Evolutionary conservation across 176 grass and related monocot genomes (phyloP).

Genomic region (Oryza officinalis): DNA sequence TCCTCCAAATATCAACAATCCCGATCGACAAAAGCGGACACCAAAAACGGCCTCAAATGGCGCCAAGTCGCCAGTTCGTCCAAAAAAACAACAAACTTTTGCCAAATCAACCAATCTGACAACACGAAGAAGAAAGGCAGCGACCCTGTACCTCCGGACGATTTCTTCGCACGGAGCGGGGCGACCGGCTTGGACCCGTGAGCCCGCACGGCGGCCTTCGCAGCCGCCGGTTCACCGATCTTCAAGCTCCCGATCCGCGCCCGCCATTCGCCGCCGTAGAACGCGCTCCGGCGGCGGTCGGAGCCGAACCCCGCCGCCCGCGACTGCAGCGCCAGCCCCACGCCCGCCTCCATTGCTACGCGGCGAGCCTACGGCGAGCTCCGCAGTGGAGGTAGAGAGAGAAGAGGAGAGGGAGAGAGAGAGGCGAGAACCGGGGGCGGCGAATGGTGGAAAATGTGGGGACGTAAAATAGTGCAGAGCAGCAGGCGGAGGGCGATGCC

Average conservation of each 20-base stretch:
- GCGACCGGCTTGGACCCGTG: slow-evolving; percentile 41
- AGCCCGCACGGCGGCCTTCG: slow-evolving; percentile 26
- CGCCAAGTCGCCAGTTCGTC: background rate
- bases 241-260: slow-evolving; percentile 11
- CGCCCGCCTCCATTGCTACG: slow-evolving; percentile 44
- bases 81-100: background rate
- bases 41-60: background rate
- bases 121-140: background rate
- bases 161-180: slow-evolving; percentile 51
- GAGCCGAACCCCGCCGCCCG: slow-evolving; percentile 43
- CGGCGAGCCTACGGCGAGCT: background rate
- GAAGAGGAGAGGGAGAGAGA: background rate
- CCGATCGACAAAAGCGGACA: background rate
- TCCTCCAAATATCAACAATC: background rate
- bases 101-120: slow-evolving; percentile 19
- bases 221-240: slow-evolving; percentile 3
- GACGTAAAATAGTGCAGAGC: slow-evolving; percentile 19
- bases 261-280: background rate
- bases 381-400: background rate
- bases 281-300: slow-evolving; percentile 26
- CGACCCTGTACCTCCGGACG: slow-evolving; percentile 39
- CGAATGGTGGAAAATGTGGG: slow-evolving; percentile 32
- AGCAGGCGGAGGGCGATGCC: background rate
- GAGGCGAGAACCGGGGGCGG: slow-evolving; percentile 20
- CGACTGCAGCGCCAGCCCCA: slow-evolving; percentile 41